phyloP scores from a whole-genome alignment of 352 stramenopile genomes.

The Phytophthora citrophthora region DNA sequence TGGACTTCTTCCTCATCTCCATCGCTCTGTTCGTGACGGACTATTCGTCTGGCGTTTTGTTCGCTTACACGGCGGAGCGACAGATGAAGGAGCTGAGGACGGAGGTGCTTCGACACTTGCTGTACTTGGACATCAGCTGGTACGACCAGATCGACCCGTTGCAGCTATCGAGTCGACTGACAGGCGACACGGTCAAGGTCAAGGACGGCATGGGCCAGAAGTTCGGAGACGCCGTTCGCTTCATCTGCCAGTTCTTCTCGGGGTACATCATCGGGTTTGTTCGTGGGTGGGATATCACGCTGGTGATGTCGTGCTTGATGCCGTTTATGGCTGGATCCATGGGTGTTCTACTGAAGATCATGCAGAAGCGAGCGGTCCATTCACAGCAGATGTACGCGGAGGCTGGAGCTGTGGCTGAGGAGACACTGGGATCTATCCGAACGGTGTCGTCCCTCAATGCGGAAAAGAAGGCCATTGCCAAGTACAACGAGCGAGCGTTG shows the following conservation, averaged over 20 bases:
- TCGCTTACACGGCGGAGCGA: constrained; percentile 41
- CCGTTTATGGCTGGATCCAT: constrained; percentile 39
- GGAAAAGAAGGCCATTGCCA: constrained; percentile 36
- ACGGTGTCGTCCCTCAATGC: constrained; percentile 50
- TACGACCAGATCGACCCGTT: constrained; percentile 46
- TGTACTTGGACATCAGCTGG: constrained; percentile 54
- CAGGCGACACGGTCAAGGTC: constrained; percentile 46
- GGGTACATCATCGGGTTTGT: constrained; percentile 47
- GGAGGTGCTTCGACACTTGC: constrained; percentile 42
- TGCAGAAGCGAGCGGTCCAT: constrained; percentile 26
- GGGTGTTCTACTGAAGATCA: constrained; percentile 37
- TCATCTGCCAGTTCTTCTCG: constrained; percentile 31
- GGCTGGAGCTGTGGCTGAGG: constrained; percentile 52
- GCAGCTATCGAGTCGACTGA: constrained; percentile 41
- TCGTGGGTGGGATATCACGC: constrained; percentile 47
- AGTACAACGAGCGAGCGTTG: constrained; percentile 24
- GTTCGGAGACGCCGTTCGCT: constrained; percentile 43
- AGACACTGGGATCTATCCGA: constrained; percentile 50
- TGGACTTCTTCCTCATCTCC: constrained; percentile 42
- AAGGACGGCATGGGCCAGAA: constrained; percentile 58
- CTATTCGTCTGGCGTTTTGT: constrained; percentile 36
- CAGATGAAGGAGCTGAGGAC: constrained; percentile 46
- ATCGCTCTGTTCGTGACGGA: constrained; percentile 45
- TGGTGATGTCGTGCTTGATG: constrained; percentile 44
- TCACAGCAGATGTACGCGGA: constrained; percentile 44